Conservation (phyloP, 78 protist species). For the Cavenderia fasciculata region DNA sequence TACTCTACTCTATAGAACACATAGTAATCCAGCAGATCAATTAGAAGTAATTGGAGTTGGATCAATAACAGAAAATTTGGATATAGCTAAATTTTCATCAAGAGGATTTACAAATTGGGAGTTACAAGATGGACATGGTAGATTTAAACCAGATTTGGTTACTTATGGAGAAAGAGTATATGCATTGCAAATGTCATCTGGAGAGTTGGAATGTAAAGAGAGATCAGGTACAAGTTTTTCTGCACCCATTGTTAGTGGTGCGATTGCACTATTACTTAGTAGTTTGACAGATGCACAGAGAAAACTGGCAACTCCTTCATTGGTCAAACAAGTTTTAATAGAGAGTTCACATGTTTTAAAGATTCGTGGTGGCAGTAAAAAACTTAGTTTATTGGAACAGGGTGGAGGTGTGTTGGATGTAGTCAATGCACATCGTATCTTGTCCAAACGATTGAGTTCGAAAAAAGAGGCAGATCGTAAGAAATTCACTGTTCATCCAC, state of each 20-base stretch:
- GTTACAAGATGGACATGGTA: constrained; percentile 93
- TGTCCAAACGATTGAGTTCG: constrained; percentile 14
- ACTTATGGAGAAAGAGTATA: constrained; percentile 72
- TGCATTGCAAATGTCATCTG: constrained; percentile 8
- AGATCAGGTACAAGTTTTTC: constrained; percentile 94
- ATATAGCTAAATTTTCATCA: constrained; percentile 74
- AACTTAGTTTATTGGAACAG: constrained; percentile 92
- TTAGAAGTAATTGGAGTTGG: constrained; percentile 98
- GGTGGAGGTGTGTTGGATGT: constrained; percentile 84
- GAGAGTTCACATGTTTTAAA: constrained; percentile 58
- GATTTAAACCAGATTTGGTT: constrained; percentile 96
- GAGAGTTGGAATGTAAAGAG: constrained; percentile 70
- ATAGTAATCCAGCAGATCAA: constrained; percentile 96
- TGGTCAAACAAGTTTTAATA: constrained; percentile 83
- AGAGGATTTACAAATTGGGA: constrained; percentile 97
- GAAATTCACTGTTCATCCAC: constrained; percentile 61
- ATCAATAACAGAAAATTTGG: constrained; percentile 42
- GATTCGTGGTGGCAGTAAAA: constrained; percentile 2
- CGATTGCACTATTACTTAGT: neutral
- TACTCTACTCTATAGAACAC: constrained; percentile 84
- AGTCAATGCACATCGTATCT: neutral
- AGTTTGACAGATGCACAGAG: neutral
- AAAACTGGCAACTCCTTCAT: constrained; percentile 72
- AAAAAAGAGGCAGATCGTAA: too few relatives aligned
- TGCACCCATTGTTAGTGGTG: constrained; percentile 95